Conservation (phyloP, 495 filamentous ascomycete genomes). For the Letharia lupina region DNA sequence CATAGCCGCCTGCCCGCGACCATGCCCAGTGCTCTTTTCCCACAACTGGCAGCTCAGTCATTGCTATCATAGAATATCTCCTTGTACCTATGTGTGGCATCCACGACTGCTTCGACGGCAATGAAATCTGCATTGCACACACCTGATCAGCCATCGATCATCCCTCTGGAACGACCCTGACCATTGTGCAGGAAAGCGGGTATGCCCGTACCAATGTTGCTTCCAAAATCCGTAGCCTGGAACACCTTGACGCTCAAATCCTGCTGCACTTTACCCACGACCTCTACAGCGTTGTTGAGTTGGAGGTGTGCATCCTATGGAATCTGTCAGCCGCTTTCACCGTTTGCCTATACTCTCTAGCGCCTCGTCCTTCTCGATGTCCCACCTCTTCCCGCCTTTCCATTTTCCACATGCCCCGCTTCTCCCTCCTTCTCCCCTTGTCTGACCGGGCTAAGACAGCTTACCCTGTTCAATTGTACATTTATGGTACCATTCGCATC, state of each 20-base stretch:
- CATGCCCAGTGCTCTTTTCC: not conserved
- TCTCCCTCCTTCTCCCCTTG: not conserved
- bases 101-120: conserved; percentile 72
- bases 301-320: conserved; percentile 65
- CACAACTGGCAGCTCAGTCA: conserved; percentile 22
- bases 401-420: not conserved
- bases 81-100: conserved; percentile 79
- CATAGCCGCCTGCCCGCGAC: not conserved
- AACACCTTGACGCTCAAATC: conserved; percentile 71
- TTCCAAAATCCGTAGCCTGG: conserved; percentile 71
- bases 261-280: conserved; percentile 83
- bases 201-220: conserved; percentile 50
- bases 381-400: not conserved
- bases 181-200: not conserved
- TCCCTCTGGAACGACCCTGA: not conserved
- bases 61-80: conserved; percentile 61
- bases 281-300: conserved; percentile 71
- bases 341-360: not conserved
- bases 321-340: conserved; percentile 4
- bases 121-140: conserved; percentile 54
- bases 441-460: conserved; percentile 6
- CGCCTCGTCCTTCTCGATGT: not conserved
- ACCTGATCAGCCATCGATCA: not conserved
- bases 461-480: conserved; percentile 61
- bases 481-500: conserved; percentile 67